phyloP scores from a whole-genome alignment of 768 basidiomycete species.

The Hemileccinum impolitum region DNA sequence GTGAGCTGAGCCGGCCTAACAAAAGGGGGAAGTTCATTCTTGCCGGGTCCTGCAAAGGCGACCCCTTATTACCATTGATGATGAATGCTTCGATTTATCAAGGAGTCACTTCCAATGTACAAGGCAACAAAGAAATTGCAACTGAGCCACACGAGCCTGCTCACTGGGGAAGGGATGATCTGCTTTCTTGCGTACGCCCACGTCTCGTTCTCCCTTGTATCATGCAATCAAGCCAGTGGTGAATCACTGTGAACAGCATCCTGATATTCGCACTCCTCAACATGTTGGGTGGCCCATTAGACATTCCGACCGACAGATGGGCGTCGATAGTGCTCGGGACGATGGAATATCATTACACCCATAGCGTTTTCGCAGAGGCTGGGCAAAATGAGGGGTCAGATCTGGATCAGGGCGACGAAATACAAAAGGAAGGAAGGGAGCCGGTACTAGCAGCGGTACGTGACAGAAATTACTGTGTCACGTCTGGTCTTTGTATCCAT shows the following conservation, averaged over 20 bases:
- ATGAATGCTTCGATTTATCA: neutral
- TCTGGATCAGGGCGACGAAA: neutral
- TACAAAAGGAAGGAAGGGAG: too few species aligned
- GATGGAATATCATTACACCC: neutral
- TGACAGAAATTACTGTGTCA: too few species aligned
- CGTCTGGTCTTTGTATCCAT: too few species aligned
- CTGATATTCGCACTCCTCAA: neutral
- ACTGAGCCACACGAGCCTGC: neutral
- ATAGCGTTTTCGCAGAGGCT: neutral
- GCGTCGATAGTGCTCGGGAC: neutral
- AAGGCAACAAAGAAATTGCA: neutral
- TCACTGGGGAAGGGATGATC: neutral
- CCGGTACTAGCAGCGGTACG: too few species aligned
- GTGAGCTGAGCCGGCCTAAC: too few species aligned
- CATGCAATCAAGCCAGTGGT: neutral
- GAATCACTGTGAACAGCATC: neutral
- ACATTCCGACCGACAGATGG: neutral
- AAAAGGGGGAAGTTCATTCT: too few species aligned
- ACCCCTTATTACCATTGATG: too few species aligned
- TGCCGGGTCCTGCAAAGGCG: too few species aligned
- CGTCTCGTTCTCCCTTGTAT: neutral
- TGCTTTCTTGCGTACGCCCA: conserved; percentile 1
- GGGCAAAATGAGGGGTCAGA: neutral
- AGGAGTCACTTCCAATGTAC: neutral
- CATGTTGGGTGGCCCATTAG: neutral